Base-by-base conservation (phyloP, 176 grass and related monocot species). In the Oryza rufipogon region DNA sequence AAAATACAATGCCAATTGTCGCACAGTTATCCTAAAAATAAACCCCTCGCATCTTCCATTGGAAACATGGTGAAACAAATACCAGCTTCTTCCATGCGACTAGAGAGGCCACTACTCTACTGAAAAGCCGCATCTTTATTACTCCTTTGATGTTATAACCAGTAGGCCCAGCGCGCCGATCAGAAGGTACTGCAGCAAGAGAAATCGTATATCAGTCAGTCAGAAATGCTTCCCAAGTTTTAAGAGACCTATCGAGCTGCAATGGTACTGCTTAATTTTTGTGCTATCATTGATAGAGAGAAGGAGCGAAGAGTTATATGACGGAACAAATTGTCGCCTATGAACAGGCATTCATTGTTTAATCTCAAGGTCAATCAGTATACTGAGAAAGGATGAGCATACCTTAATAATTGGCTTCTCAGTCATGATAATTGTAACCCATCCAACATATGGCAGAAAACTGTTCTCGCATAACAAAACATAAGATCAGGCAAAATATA, bases 401-500 rank as follows among this genome's bases (percentile, higher is more conserved):
- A 94, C 92, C 92, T 97, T 92, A 28, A 94, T 67, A 38, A 91
- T 38, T n/a, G 92, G 92, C 83, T 94, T 92, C 68, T 94, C 95
- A 34, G 90, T 97, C 92, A 97, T 92, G 14, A 82, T 72, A 77
- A 97, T 89, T 70, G 92, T 97, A 47, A 92, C 81, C 90, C 92
- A 97, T 20, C 95, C 92, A 26, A 87, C 86, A 61, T 92, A 94
- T 34, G 92, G 95, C 73, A 97, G 72, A 88, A 78, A 92, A n/a
- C 92, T 92, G 87, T 71, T 77, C 19, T 86, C 68, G 28, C 72
- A 75, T 33, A 44, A 26, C 4, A 56, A 44, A 39, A 41, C 56
- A 46, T 17, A 63, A 32, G 25, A 23, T 77, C 11, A 41, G 73
- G 10, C 7, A 25, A 70, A 72, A 68, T 54, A 66, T 4, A 9